These are phyloP conservation scores for Styphnolobium japonicum DNA, from an alignment of 306 rosid genomes.

Conservation along the genomic window DNA sequence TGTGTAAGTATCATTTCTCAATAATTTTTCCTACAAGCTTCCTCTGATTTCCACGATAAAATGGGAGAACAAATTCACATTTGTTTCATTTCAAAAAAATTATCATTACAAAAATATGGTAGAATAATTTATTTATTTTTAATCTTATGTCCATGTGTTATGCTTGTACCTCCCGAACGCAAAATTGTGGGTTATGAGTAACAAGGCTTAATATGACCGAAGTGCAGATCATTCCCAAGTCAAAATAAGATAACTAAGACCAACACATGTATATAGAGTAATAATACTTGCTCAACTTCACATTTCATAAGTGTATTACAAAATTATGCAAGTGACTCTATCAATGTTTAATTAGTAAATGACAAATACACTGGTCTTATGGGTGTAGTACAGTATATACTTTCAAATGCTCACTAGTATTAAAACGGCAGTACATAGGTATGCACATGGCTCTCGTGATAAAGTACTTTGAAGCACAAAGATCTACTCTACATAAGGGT, in stretches of 20 bases:
- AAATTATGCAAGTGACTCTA: not conserved
- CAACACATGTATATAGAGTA: not conserved
- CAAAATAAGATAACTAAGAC: too few species aligned
- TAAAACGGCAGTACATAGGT: not conserved
- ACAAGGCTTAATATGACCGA: not conserved
- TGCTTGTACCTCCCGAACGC: too few species aligned
- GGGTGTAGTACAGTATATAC: not conserved
- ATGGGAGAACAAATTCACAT: too few species aligned
- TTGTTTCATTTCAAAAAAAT: too few species aligned
- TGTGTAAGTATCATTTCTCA: too few species aligned
- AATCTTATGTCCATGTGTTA: too few species aligned
- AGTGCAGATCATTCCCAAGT: not conserved
- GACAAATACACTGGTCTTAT: not conserved
- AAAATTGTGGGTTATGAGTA: too few species aligned
- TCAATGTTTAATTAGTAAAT: not conserved
- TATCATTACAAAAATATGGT: too few species aligned
- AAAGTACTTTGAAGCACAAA: slow-evolving; percentile 17
- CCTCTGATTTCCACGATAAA: too few species aligned
- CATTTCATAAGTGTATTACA: not conserved
- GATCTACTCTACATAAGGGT: slow-evolving; percentile 14
- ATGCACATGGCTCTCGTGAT: not conserved
- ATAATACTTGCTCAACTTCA: not conserved
- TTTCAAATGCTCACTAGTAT: not conserved
- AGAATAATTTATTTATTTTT: too few species aligned
- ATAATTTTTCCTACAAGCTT: too few species aligned